These are phyloP conservation scores for Pseudocercospora pini-densiflorae DNA, from an alignment of 2,329 filamentous ascomycete species.

Conservation along the genomic window DNA sequence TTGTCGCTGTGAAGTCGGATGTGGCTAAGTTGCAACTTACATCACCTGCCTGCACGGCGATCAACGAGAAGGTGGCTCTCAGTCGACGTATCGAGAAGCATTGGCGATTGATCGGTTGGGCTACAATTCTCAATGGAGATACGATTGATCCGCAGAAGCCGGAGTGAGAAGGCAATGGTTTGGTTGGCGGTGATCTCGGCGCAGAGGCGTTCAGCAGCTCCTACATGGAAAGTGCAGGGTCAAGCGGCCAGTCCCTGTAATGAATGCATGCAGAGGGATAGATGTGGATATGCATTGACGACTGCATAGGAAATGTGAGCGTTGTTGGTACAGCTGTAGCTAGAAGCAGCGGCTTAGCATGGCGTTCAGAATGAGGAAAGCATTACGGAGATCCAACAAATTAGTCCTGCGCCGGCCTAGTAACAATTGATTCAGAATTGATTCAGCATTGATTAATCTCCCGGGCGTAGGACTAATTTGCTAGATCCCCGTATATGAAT, in stretches of 20 bases:
- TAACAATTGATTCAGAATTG: too few relatives aligned
- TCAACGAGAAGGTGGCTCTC: constrained; percentile 97
- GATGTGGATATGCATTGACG: background rate
- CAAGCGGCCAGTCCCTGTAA: background rate
- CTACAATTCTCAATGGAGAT: constrained; percentile 31
- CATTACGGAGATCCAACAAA: background rate
- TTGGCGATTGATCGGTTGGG: constrained; percentile 92
- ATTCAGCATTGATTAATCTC: too few relatives aligned
- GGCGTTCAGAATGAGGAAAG: constrained; percentile 3
- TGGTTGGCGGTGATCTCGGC: background rate
- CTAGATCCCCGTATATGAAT: too few relatives aligned
- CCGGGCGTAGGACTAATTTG: too few relatives aligned
- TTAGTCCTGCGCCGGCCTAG: too few relatives aligned
- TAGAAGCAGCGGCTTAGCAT: constrained; percentile 6
- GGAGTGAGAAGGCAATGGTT: background rate
- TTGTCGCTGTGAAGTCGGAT: constrained; percentile 95
- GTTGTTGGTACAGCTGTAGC: background rate
- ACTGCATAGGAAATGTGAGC: background rate
- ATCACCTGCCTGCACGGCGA: constrained; percentile 83
- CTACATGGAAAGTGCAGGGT: background rate
- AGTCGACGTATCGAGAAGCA: constrained; percentile 98
- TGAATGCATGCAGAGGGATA: background rate
- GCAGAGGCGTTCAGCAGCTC: background rate
- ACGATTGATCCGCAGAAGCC: constrained; percentile 29
- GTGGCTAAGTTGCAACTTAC: constrained; percentile 93